These are phyloP conservation scores for Plasmodium malariae DNA, from an alignment of 169 alveolate genomes.

Conservation along the genomic window DNA sequence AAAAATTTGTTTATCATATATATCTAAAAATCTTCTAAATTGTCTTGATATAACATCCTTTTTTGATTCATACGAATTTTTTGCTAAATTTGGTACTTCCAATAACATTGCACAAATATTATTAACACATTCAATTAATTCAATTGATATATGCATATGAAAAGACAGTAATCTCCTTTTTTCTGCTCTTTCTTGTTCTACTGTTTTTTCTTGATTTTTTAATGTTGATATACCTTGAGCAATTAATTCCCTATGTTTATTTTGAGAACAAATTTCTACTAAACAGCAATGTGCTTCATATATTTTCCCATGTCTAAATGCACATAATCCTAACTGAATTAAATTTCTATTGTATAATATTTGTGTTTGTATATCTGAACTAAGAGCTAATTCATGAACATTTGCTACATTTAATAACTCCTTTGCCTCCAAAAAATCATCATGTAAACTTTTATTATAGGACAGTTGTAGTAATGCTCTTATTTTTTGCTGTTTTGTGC, in stretches of 20 bases:
- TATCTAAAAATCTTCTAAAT: constrained; percentile 94
- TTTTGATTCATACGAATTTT: constrained; percentile 82
- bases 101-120: constrained; percentile 93
- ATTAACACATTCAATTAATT: constrained; percentile 94
- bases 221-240: constrained; percentile 94
- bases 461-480: constrained; percentile 92
- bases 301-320: constrained; percentile 95
- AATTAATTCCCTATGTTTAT: constrained; percentile 94
- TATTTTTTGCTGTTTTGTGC: constrained; percentile 86
- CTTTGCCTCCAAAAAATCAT: constrained; percentile 91
- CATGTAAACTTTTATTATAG: constrained; percentile 91
- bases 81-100: constrained; percentile 94
- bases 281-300: constrained; percentile 93
- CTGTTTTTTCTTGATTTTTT: constrained; percentile 93
- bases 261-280: constrained; percentile 94
- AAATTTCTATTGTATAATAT: constrained; percentile 95
- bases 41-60: constrained; percentile 89
- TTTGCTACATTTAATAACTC: constrained; percentile 90
- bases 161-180: constrained; percentile 95
- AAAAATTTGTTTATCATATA: constrained; percentile 93
- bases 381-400: constrained; percentile 91
- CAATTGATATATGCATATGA: constrained; percentile 97
- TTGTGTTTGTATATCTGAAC: constrained; percentile 93
- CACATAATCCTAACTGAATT: constrained; percentile 97
- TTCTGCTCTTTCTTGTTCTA: constrained; percentile 96